Base-by-base conservation (phyloP, 2,329 filamentous ascomycete genomes). In the Clarireedia monteithiana region DNA sequence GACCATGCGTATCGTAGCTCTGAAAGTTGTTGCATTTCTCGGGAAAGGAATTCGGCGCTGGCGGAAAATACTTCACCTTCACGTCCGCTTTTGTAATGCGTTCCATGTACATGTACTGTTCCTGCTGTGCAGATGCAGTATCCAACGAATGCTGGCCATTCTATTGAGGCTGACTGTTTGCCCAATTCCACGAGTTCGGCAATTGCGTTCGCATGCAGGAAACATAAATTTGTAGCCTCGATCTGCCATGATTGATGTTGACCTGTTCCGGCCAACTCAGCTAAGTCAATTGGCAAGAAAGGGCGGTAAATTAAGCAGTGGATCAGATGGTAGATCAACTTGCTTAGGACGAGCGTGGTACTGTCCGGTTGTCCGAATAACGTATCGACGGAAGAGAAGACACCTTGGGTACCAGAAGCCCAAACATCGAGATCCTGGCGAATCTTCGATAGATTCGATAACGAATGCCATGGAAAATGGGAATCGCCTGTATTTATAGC, bases 181-280 rank as follows among this genome's bases (percentile, higher is more conserved):
- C 88, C 88, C 15, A 91, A 80, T 67, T 92, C 87, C 4, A 91
- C 85, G 2, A 95, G 74, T 66, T 95, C 89, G 1, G 88, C 84
- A 51, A 95, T 91, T 5, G 89, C 89, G 66, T 95, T 95, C 5
- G 90, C 89, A 62, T 95, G 90, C 17, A 91, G 74, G 68, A 85
- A 94, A 70, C 90, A 95, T 67, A 92, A 79, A 65, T 94, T 92
- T 0, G 89, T 95, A 0, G 90, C 89, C 68, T 95, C 89, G 48
- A 95, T 92, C 68, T 95, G 90, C 90, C 90, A 95, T 27, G 88
- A 91, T 68, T 95, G 89, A 63, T 95, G 88, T 65, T 95, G 89
- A 1, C 88, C 88, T 0, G 82, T 86, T 14, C 88, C 87, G 12
- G 88, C 82, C 6, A 95, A 79, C 68, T 95, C 90, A 24, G 86